phyloP scores from a whole-genome alignment of 176 grass and related monocot species.

The Pontederia paniculata region DNA sequence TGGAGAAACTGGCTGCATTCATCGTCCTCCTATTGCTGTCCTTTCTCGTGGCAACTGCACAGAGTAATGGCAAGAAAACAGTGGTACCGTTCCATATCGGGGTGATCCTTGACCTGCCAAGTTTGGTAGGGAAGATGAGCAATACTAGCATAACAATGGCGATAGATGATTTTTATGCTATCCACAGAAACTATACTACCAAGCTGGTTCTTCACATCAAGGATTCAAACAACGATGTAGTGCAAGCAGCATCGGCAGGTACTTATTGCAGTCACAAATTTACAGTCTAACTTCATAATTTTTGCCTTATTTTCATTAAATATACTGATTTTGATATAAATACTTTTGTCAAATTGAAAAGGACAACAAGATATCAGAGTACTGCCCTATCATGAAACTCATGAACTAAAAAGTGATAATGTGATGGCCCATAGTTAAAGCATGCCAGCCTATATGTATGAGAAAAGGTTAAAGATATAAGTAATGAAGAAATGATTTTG shows the following conservation, averaged over 20 bases:
- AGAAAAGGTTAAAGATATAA: too few species aligned
- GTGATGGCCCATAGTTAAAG: too few species aligned
- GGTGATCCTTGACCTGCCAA: conserved; percentile 34
- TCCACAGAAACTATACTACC: conserved; percentile 23
- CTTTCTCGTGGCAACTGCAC: neutral
- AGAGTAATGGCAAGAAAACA: neutral
- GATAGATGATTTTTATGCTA: conserved; percentile 41
- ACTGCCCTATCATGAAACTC: too few species aligned
- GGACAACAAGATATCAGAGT: neutral
- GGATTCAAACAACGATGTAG: conserved; percentile 18
- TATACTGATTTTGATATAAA: too few species aligned
- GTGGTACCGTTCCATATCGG: conserved; percentile 20
- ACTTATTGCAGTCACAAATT: neutral
- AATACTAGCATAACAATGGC: conserved; percentile 39
- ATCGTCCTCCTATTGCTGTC: neutral
- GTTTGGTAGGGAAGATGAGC: conserved; percentile 28
- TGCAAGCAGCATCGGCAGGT: conserved; percentile 22
- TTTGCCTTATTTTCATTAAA: too few species aligned
- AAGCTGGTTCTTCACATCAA: conserved; percentile 30
- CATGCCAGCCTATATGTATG: too few species aligned
- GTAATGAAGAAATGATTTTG: too few species aligned
- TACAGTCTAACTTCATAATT: neutral
- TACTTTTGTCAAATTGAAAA: too few species aligned
- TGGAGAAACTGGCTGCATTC: conserved; percentile 1
- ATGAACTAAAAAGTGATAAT: too few species aligned